Base-by-base conservation (phyloP, 2,329 filamentous ascomycete genomes). In the Ceratocystis diversiconidia region DNA sequence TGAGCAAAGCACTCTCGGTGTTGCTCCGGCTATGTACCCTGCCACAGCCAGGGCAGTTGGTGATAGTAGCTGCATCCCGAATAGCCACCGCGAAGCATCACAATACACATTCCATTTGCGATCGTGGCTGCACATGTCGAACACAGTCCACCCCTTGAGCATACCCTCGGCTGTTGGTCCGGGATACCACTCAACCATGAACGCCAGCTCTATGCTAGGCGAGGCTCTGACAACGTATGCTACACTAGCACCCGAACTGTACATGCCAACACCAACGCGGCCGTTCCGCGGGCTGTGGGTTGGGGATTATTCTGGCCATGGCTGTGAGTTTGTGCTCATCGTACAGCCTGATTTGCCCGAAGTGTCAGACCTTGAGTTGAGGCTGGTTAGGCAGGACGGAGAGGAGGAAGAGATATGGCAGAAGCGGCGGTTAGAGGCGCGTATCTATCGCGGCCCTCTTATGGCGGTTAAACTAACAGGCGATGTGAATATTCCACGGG, bases 231-330 rank as follows among this genome's bases (percentile, higher is more conserved):
- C 84, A 70, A 90, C 88, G 0, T 87, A 82, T 68, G 78, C 83
- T 6, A 95, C 91, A 0, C 77, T 97, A 1, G 85, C 90, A 55
- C 82, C 85, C 2, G 77, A 76, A 2, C 75, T 87, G n/a, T 96
- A 95, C 73, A 94, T 85, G 0, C 90, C 92, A 0, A 95, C 91
- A 0, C 73, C 77, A 8, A 80, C 85, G 65, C 92, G 91, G 72
- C 92, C 91, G 0, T 96, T 86, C 78, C 85, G 90, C 69, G 92
- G 92, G 0, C 90, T 99, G 36, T 97, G 90, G 88, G 87, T 91
- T 17, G 92, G 92, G 0, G 92, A 96, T 73, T 96, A 96, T 71
- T 87, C 85, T 30, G 85, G 84, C 0, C 92, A 97, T 71, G 91
- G 92, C 0, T 92, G 88, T 73, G 92, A 97, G 74, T 96, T 96